Evolutionary conservation across 2,329 filamentous ascomycete species (phyloP), one percentile per base, ranked within the genome.

Genomic region (Tolypocladium paradoxum): DNA sequence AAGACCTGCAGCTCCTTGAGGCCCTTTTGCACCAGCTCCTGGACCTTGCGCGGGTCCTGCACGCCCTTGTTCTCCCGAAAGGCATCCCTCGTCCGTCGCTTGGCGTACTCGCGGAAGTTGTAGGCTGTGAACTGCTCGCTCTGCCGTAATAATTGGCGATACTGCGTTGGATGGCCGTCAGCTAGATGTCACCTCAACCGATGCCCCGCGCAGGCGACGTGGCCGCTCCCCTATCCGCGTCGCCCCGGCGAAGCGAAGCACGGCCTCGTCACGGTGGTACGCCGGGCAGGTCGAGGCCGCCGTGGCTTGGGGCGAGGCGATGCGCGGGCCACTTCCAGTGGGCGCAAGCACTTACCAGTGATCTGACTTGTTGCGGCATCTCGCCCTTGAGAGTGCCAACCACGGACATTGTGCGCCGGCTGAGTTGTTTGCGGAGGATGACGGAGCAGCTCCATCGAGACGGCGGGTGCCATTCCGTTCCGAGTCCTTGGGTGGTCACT

Each of bases 101-200:
- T 87, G 52, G 93, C 91, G 72, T 99, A 99, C 70, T 96, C 92
- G 73, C 93, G 84, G 79, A 96, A 99, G 74, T 97, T 99, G 77
- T 97, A 99, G 61, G 87, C 83, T 57, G 90, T 82, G 71, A 99
- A 97, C 66, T 96, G 88, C 57, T 80, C 78, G 57, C 90, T 84
- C 70, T 93, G 87, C 62, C 91, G 87, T 64, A 97, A 77, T 63
- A 99, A 77, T 65, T 92, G 92, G 60, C 93, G 91, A 73, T 96
- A 97, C 91, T 96, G 58, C 18, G 11, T 36, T 27, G 33, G 4
- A 27, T 22, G 14, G 9, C 16, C 14, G 34, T 47, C 35, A 54
- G 38, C 36, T 4, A 31, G 6, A 12, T 6, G 2, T 1, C 20
- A n/a, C 43, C 33, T 6, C 43, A 46, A 20, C 7, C 3, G 27